Percentiles rank a stretch among this genome's conserved stretches.
Evolutionary conservation across 116 monocot genomes (phyloP).

Genomic region (Cymodocea nodosa): DNA sequence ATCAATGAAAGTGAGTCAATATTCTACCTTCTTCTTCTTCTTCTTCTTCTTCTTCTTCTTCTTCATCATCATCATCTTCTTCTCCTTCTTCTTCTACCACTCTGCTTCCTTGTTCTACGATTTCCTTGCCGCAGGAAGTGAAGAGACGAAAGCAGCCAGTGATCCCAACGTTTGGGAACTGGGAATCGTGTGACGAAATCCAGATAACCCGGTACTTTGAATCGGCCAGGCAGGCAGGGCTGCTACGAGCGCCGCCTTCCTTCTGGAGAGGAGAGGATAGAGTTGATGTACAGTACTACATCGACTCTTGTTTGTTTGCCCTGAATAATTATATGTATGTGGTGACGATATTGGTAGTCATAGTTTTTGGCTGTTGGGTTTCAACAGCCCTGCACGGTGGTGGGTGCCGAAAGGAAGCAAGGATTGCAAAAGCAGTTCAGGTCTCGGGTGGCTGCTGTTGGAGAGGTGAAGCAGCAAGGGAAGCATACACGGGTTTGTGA

Average conservation of each 20-base stretch:
- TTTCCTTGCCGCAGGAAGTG: background rate
- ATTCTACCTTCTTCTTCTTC: background rate
- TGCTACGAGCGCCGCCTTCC: slow-evolving; percentile 10
- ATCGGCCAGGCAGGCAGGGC: slow-evolving; percentile 13
- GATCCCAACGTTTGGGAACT: slow-evolving; percentile 40
- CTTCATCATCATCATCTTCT: background rate
- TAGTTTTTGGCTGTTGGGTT: background rate
- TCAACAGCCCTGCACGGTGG: background rate
- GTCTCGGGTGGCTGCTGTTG: too few relatives aligned
- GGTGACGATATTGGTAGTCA: background rate
- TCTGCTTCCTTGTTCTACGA: background rate
- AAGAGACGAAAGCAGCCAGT: slow-evolving; percentile 2
- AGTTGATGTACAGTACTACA: slow-evolving; percentile 5
- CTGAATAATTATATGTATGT: background rate
- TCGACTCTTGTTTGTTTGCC: background rate
- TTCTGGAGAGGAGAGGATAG: slow-evolving; percentile 5
- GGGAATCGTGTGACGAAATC: slow-evolving; percentile 30
- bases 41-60: background rate
- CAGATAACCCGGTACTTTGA: slow-evolving; percentile 25
- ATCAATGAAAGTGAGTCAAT: slow-evolving; percentile 4
- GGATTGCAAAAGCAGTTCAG: background rate
- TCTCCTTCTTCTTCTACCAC: background rate
- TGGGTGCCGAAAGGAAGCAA: background rate
- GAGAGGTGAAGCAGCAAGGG: slow-evolving; percentile 3
- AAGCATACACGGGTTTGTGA: slow-evolving; percentile 5